Evolutionary conservation across 495 filamentous ascomycete genomes (phyloP).

Genomic region (Penicillium ochrochloron): DNA sequence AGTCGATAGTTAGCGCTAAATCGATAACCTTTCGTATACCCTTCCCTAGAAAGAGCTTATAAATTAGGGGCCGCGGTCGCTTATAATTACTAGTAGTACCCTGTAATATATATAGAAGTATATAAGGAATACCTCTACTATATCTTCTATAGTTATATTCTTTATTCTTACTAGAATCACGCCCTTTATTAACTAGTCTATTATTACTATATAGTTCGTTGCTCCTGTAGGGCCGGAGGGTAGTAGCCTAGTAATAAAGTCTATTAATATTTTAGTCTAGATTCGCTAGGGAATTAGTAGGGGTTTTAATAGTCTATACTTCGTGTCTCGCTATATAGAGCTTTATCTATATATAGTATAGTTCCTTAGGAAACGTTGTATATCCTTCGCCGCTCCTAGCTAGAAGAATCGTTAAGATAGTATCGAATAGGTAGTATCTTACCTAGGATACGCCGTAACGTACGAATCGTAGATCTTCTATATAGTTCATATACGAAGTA

Average conservation of each 20-base stretch:
- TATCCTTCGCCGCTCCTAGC: slow-evolving; percentile 1
- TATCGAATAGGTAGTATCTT: slow-evolving; percentile 5
- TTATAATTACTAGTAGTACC: slow-evolving; percentile 2
- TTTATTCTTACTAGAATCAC: background rate
- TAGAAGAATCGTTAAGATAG: slow-evolving; percentile 3
- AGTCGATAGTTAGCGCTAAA: slow-evolving; percentile 7
- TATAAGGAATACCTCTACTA: background rate
- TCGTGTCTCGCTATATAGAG: slow-evolving; percentile 2
- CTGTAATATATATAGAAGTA: slow-evolving; percentile 11
- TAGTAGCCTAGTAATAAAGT: too few species aligned
- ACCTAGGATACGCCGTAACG: background rate
- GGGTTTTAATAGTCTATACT: slow-evolving; percentile 1
- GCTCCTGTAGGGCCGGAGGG: too few species aligned
- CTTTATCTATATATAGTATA: background rate
- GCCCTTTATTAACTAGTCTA: background rate
- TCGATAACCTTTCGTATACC: slow-evolving; percentile 10
- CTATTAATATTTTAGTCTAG: background rate
- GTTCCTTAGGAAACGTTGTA: background rate
- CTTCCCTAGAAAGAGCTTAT: slow-evolving; percentile 7
- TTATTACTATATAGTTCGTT: too few species aligned
- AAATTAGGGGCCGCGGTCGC: slow-evolving; percentile 1
- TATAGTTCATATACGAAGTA: background rate
- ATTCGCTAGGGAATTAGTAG: slow-evolving; percentile 6
- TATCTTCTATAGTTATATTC: background rate
- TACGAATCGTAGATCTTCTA: slow-evolving; percentile 1